Evolutionary conservation across 768 basidiomycete genomes (phyloP).

Genomic region (Plicaturopsis crispa): DNA sequence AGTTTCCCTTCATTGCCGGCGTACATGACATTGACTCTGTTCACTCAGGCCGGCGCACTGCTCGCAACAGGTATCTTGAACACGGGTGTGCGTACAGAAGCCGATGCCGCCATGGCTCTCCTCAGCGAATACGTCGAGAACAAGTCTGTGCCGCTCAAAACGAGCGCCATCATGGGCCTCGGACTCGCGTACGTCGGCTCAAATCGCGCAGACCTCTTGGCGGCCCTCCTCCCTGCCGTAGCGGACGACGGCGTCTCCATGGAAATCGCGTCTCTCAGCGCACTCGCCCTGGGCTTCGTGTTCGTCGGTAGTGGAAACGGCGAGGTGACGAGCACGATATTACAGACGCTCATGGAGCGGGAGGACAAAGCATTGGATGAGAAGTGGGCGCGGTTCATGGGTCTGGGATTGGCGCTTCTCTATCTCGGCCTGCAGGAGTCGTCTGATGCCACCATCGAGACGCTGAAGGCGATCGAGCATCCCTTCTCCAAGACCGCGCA

Average conservation of each 20-base stretch:
- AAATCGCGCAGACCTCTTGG: conserved; percentile 77
- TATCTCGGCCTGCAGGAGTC: conserved; percentile 90
- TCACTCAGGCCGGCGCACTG: conserved; percentile 73
- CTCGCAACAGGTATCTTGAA: conserved; percentile 93
- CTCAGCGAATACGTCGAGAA: conserved; percentile 87
- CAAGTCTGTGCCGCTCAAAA: conserved; percentile 76
- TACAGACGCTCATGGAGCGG: conserved; percentile 88
- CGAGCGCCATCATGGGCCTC: conserved; percentile 85
- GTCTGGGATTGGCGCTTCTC: conserved; percentile 79
- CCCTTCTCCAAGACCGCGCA: conserved; percentile 87
- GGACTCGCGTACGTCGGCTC: conserved; percentile 95
- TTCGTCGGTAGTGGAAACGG: conserved; percentile 95
- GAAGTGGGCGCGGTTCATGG: conserved; percentile 93
- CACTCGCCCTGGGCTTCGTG: conserved; percentile 88
- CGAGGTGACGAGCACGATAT: conserved; percentile 81
- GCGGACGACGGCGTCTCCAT: conserved; percentile 78
- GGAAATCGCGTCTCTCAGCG: conserved; percentile 83
- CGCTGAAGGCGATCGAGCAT: conserved; percentile 88
- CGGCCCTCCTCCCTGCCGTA: conserved; percentile 72
- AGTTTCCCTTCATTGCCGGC: conserved; percentile 2
- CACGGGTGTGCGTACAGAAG: conserved; percentile 82
- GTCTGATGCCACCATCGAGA: conserved; percentile 90
- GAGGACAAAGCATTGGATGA: conserved; percentile 72
- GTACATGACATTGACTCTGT: too few species aligned
- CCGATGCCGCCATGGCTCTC: conserved; percentile 87